A percentile compares a stretch with the other conserved stretches of the same genome.
Evolutionary conservation across 2,329 filamentous ascomycete genomes (phyloP).

Genomic region (Dactylellina drechsleri): DNA sequence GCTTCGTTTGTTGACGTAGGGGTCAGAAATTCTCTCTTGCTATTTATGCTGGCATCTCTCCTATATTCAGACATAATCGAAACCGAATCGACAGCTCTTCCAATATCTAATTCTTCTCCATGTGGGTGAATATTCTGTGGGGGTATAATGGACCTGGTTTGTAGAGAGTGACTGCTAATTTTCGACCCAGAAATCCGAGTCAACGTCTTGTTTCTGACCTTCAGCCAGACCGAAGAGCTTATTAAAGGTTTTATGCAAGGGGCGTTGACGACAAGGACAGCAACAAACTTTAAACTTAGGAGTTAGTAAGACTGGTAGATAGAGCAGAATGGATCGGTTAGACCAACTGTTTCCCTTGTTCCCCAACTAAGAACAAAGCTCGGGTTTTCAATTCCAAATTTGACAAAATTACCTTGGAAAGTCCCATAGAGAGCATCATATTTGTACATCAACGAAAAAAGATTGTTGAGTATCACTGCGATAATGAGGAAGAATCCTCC

Average conservation of each 20-base stretch:
- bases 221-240: constrained; percentile 52
- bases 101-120: constrained; percentile 19
- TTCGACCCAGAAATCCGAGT: constrained; percentile 39
- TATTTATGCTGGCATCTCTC: constrained; percentile 49
- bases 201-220: constrained; percentile 37
- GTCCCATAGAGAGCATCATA: constrained; percentile 44
- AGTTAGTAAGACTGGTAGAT: too few relatives aligned
- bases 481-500: constrained; percentile 51
- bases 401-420: constrained; percentile 39
- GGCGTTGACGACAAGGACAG: constrained; percentile 46
- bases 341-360: constrained; percentile 43
- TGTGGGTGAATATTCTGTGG: background rate
- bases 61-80: constrained; percentile 39
- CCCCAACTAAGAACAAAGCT: constrained; percentile 54
- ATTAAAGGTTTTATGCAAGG: constrained; percentile 53
- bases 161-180: constrained; percentile 38
- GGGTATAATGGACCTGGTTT: constrained; percentile 3
- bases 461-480: constrained; percentile 48
- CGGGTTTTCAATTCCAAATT: constrained; percentile 43
- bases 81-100: constrained; percentile 21
- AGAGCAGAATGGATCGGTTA: background rate
- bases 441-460: constrained; percentile 53
- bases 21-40: constrained; percentile 47
- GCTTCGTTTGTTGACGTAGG: constrained; percentile 32
- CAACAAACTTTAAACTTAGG: constrained; percentile 32